Evolutionary conservation across 2,329 filamentous ascomycete genomes (phyloP), one percentile per base, ranked within the genome.

Genomic region (Escovopsis weberi): DNA sequence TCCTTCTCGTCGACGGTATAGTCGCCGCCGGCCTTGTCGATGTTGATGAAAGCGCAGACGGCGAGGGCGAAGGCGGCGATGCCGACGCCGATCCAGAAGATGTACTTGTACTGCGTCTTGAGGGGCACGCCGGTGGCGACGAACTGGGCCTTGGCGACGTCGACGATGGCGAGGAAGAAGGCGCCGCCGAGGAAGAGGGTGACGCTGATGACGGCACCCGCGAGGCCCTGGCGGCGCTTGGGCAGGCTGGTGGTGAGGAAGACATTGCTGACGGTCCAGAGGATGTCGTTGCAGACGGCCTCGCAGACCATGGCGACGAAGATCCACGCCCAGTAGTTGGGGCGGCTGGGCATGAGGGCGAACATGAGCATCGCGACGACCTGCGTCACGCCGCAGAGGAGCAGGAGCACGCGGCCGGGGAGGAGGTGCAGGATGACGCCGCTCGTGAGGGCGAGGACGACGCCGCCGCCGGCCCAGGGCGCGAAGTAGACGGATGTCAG

Each of bases 181-280:
- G 76, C 75, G 41, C 81, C 77, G 4, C 76, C 75, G 5, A 83
- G 57, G 51, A 80, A 75, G 9, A 82, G 53, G 2, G 79, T 58
- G 19, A 70, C 69, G 55, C 80, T 82, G 49, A 79, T 73, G 37
- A 83, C 53, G 0, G 75, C 77, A 2, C 78, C 80, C 0, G 78
- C 80, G 2, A 82, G 59, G 0, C 78, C 79, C 51, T 84, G 79
- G 47, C 71, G 65, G 10, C 66, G 61, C 7, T 64, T 64, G 0
- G 77, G 75, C 40, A 82, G 56, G 12, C 67, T 72, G 0, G 77
- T 82, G 0, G 78, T 82, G 42, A 81, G 72, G 55, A 82, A 83
- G 41, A 83, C 71, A 47, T 78, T 82, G 30, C 75, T 69, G 2
- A 83, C 67, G 44, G 75, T 82, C 58, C 75, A 82, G 6, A 72